A percentile compares a stretch with the other conserved stretches of the same genome.
These are phyloP conservation scores for Bryoerythrophyllum caledonicum DNA, from an alignment of 225 moss, liverwort and hornwort species.

Conservation along the genomic window DNA sequence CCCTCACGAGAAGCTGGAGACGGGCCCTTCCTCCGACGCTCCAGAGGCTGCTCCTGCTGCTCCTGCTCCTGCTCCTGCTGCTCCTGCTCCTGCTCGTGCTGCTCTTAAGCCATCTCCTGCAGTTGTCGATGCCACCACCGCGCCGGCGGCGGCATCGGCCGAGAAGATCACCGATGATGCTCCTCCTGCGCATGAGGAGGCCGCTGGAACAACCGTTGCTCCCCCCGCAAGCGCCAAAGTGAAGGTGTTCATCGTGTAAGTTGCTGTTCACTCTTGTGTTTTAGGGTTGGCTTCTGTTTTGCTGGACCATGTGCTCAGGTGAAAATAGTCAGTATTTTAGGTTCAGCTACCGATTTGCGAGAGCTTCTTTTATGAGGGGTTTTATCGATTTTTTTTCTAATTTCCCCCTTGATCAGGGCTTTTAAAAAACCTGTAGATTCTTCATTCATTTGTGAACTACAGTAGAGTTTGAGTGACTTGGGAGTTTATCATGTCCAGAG, in stretches of 20 bases:
- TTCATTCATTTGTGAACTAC: too few relatives aligned
- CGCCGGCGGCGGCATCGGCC: constrained; percentile 7
- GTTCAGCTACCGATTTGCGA: too few relatives aligned
- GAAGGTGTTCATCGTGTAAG: constrained; percentile 82
- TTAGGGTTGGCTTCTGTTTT: too few relatives aligned
- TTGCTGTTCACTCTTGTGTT: neutral
- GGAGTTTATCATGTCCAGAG: too few relatives aligned
- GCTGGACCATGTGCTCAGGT: too few relatives aligned
- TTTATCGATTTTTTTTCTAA: too few relatives aligned
- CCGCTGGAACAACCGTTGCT: constrained; percentile 15
- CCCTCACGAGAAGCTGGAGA: constrained; percentile 30
- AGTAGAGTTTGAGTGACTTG: too few relatives aligned
- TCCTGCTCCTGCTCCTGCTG: neutral
- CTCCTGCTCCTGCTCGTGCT: neutral
- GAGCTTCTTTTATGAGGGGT: too few relatives aligned
- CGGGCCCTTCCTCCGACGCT: constrained; percentile 35
- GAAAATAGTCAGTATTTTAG: too few relatives aligned
- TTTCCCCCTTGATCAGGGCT: too few relatives aligned
- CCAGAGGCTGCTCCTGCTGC: neutral
- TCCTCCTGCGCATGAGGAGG: neutral
- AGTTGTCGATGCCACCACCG: neutral
- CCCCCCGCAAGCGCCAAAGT: constrained; percentile 39
- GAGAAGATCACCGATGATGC: constrained; percentile 4
- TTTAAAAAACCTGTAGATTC: too few relatives aligned
- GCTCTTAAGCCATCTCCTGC: neutral